Percentiles rank a stretch among this genome's conserved stretches.
These are phyloP conservation scores for Ganoderma meredithae DNA, from an alignment of 1,284 basidiomycete genomes.

Conservation along the genomic window DNA sequence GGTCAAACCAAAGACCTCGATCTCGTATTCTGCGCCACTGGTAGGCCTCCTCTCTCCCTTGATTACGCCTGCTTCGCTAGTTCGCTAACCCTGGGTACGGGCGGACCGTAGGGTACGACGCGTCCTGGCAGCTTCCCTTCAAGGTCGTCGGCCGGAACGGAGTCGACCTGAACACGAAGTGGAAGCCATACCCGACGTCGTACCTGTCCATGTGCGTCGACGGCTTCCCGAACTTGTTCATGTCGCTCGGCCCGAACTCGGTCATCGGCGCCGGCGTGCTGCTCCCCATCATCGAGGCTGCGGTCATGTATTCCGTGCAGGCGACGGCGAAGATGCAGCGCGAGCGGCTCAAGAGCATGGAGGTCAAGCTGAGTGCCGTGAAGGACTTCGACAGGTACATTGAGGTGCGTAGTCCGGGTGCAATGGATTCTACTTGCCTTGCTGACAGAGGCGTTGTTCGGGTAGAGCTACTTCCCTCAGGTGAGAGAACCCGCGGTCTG, in stretches of 20 bases:
- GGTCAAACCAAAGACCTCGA: conserved; percentile 63
- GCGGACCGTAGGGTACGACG: conserved; percentile 54
- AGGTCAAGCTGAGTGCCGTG: not conserved
- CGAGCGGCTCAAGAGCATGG: conserved; percentile 63
- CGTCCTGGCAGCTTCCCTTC: conserved; percentile 56
- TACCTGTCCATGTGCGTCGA: conserved; percentile 64
- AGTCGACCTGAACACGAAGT: conserved; percentile 55
- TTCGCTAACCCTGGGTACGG: not conserved
- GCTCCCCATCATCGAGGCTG: conserved; percentile 59
- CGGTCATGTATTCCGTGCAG: conserved; percentile 60
- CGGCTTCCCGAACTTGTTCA: conserved; percentile 70
- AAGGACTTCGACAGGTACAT: conserved; percentile 6
- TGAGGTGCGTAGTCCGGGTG: not conserved
- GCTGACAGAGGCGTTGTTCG: not conserved
- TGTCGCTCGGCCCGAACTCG: conserved; percentile 62
- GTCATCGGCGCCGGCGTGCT: conserved; percentile 60
- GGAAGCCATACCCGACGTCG: conserved; percentile 59
- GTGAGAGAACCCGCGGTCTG: not conserved
- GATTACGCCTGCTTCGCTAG: not conserved
- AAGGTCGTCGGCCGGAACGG: conserved; percentile 61
- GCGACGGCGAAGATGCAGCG: conserved; percentile 63
- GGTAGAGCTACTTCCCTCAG: conserved; percentile 20
- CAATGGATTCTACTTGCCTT: not conserved
- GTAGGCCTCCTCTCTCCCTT: conserved; percentile 26
- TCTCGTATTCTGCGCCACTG: conserved; percentile 50